Conservation (phyloP, 345 rosid species). For the Bruguiera sexangula region DNA sequence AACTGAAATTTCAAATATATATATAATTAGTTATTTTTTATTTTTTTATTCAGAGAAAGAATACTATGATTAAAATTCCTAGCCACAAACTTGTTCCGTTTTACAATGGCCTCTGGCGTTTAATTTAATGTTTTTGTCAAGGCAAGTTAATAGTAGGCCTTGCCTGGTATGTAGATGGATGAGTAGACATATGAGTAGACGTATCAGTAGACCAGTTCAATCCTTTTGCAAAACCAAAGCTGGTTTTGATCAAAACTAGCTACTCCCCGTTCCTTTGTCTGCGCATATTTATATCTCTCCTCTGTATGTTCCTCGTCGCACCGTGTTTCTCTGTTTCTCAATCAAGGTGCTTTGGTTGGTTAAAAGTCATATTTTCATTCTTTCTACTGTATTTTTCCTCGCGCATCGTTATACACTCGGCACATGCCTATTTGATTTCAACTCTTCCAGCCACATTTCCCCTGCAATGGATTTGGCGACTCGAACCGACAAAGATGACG, state of each 20-base stretch:
- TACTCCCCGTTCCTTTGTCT: background rate
- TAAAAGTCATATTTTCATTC: no score
- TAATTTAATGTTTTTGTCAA: background rate
- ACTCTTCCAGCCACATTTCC: background rate
- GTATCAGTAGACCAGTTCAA: background rate
- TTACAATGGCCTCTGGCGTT: background rate
- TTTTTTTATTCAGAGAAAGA: no score
- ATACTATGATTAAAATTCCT: no score
- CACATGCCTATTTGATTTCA: no score
- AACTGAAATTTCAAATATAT: no score
- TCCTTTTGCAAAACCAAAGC: conserved; percentile 5
- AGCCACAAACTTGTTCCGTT: no score
- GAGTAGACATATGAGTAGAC: background rate
- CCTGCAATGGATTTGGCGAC: conserved; percentile 16
- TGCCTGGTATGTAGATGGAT: background rate
- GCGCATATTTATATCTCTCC: background rate
- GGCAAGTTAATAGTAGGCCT: background rate
- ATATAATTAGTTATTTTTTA: no score
- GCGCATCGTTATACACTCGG: no score
- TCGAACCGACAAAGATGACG: conserved; percentile 7
- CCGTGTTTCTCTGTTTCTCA: no score
- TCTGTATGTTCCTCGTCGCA: no score
- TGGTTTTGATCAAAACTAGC: background rate
- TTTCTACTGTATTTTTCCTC: no score
- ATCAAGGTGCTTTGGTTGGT: no score